These are phyloP conservation scores for Paramicrosporidium saccamoebae DNA, from an alignment of 371 early-diverging fungal species.

Conservation along the genomic window DNA sequence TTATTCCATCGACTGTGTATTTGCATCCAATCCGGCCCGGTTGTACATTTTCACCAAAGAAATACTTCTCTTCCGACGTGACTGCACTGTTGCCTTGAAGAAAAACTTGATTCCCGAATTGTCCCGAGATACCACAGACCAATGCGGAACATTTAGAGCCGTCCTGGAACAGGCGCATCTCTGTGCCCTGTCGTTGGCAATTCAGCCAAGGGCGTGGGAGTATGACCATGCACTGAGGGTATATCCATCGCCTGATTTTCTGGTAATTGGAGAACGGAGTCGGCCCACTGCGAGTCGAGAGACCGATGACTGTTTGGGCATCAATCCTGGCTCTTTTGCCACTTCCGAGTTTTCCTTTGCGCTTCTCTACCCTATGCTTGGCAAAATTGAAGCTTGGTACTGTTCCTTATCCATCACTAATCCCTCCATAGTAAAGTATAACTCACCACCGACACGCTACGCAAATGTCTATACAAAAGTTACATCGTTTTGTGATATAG, in stretches of 20 bases:
- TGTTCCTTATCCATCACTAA: no score
- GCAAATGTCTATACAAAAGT: no score
- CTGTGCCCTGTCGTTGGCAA: constrained; percentile 30
- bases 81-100: constrained; percentile 1
- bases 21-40: constrained; percentile 54
- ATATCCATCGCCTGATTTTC: constrained; percentile 55
- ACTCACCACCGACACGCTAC: no score
- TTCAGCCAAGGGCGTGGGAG: constrained; percentile 34
- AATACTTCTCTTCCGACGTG: constrained; percentile 5
- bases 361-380: constrained; percentile 46
- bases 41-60: no score
- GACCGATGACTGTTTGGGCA: constrained; percentile 26
- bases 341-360: constrained; percentile 28
- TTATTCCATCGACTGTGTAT: constrained; percentile 15
- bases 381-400: no score
- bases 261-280: constrained; percentile 35
- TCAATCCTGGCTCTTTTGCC: constrained; percentile 60
- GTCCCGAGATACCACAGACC: constrained; percentile 1
- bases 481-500: no score
- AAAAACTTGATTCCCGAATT: not conserved
- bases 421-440: no score
- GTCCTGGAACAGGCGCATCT: constrained; percentile 50
- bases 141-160: no score
- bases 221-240: constrained; percentile 43
- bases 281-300: constrained; percentile 25